Evolutionary conservation across 2,329 filamentous ascomycete species (phyloP).

Genomic region (Bertia moriformis): DNA sequence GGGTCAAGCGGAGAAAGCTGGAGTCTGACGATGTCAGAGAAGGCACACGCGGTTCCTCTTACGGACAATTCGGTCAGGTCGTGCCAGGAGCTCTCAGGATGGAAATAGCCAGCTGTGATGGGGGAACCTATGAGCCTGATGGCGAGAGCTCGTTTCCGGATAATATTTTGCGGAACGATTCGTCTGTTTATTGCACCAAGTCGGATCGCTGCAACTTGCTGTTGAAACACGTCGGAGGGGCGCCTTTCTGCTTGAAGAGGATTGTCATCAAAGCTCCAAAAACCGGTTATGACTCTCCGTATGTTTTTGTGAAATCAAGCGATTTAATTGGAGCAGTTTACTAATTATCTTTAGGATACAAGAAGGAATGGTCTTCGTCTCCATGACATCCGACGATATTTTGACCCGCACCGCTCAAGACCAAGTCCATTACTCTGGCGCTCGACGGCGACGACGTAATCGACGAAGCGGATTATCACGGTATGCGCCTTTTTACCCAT

Average conservation of each 20-base stretch:
- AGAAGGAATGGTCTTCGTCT: conserved; percentile 47
- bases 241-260: conserved; percentile 43
- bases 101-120: conserved; percentile 48
- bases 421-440: conserved; percentile 24
- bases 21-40: conserved; percentile 25
- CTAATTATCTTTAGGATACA: conserved; percentile 30
- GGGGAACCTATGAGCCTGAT: conserved; percentile 30
- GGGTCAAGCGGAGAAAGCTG: conserved; percentile 27
- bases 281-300: conserved; percentile 45
- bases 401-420: conserved; percentile 31
- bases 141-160: conserved; percentile 30
- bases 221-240: conserved; percentile 39
- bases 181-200: conserved; percentile 47
- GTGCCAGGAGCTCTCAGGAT: conserved; percentile 41
- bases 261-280: conserved; percentile 46
- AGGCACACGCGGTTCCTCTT: conserved; percentile 28
- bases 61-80: conserved; percentile 47
- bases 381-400: conserved; percentile 40
- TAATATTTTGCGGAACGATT: conserved; percentile 43
- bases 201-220: conserved; percentile 41
- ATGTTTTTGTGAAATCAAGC: too few species aligned
- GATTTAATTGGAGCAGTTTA: conserved; percentile 5
- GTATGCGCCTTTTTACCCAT: too few species aligned
- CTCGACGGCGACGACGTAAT: not conserved
- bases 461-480: not conserved